Evolutionary conservation across 768 basidiomycete genomes (phyloP).

Genomic region (Pleurotus tuoliensis): DNA sequence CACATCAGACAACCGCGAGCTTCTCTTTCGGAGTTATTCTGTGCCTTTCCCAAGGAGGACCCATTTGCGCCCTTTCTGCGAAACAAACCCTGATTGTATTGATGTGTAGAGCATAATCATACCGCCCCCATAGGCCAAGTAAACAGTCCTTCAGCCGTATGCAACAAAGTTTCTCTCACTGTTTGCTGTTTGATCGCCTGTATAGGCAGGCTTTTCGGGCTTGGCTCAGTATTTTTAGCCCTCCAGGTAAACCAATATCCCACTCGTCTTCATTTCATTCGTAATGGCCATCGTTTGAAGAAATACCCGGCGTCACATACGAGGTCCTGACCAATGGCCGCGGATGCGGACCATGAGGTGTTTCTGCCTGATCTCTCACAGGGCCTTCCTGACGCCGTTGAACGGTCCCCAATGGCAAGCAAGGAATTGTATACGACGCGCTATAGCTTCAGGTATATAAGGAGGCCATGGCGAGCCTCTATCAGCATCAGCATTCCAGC

Average conservation of each 20-base stretch:
- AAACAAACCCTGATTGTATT: conserved; percentile 6
- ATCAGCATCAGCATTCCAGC: not conserved
- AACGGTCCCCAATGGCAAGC: not conserved
- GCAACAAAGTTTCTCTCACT: conserved; percentile 1
- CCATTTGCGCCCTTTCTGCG: conserved; percentile 3
- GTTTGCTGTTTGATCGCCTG: not conserved
- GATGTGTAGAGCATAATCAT: not conserved
- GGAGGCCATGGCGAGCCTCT: not conserved
- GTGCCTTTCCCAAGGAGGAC: not conserved
- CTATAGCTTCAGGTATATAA: not conserved
- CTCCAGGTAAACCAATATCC: not conserved
- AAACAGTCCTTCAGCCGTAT: not conserved
- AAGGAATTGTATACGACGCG: not conserved
- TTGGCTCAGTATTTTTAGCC: not conserved
- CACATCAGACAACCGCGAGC: not conserved
- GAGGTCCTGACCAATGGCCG: not conserved
- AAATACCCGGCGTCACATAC: not conserved
- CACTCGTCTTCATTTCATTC: not conserved
- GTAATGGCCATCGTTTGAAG: not conserved
- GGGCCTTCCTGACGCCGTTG: not conserved
- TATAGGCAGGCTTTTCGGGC: not conserved
- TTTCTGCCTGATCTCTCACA: not conserved
- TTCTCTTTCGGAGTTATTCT: not conserved
- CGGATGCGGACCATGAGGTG: not conserved
- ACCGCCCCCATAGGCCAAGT: not conserved